phyloP scores from a whole-genome alignment of 2,329 filamentous ascomycete genomes.

The Anisogramma anomala region DNA sequence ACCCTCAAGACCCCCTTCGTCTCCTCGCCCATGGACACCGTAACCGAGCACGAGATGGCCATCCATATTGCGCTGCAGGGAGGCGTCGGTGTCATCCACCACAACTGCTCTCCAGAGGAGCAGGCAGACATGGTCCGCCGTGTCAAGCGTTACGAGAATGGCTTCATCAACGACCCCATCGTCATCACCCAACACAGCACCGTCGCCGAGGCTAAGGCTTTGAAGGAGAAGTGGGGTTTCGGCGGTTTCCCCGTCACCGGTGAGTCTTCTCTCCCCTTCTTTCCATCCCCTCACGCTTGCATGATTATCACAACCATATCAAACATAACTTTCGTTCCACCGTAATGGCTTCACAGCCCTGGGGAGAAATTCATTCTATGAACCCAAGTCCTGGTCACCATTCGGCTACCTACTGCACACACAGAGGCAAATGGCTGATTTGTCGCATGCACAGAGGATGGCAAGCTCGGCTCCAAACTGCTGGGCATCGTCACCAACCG shows the following conservation, averaged over 20 bases:
- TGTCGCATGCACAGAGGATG: conserved; percentile 53
- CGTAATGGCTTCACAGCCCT: conserved; percentile 79
- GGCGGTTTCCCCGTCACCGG: conserved; percentile 97
- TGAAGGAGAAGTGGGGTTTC: conserved; percentile 98
- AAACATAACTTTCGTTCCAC: conserved; percentile 99
- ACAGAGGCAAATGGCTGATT: conserved; percentile 26
- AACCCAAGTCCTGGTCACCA: background rate
- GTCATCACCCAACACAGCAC: conserved; percentile 82
- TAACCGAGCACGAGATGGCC: conserved; percentile 98
- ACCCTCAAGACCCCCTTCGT: conserved; percentile 92
- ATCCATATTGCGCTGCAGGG: conserved; percentile 91
- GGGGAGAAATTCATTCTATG: conserved; percentile 50
- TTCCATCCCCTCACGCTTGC: conserved; percentile 13
- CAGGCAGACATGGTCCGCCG: conserved; percentile 99
- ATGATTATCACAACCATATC: conserved; percentile 72
- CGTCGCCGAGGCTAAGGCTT: conserved; percentile 75
- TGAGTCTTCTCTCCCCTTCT: conserved; percentile 40
- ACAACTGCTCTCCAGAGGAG: conserved; percentile 96
- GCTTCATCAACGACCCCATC: conserved; percentile 92
- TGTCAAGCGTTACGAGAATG: conserved; percentile 98
- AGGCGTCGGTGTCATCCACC: conserved; percentile 89
- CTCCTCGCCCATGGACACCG: conserved; percentile 98
- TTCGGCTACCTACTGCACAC: background rate
- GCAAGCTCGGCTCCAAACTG: conserved; percentile 88
- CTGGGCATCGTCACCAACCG: conserved; percentile 96